Conservation (phyloP, 2,329 filamentous ascomycete species). For the Alternaria panax region DNA sequence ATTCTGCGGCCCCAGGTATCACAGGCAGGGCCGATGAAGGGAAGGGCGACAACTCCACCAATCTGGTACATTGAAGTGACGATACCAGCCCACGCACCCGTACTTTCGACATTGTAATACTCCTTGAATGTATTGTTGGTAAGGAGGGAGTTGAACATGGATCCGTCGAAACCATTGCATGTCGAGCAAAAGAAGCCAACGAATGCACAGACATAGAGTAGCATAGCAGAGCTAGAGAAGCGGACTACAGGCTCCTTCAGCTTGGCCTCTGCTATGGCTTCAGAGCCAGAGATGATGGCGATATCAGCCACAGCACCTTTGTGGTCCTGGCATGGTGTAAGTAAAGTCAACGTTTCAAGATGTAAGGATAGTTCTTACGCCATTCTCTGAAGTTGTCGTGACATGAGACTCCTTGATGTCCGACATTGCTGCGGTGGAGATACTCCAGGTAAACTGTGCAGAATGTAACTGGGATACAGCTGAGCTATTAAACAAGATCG, state of each 20-base stretch:
- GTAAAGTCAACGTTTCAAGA: not conserved
- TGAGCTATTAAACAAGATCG: constrained; percentile 23
- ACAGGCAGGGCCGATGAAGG: constrained; percentile 56
- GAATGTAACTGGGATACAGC: constrained; percentile 14
- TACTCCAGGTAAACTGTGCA: constrained; percentile 18
- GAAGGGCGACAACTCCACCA: constrained; percentile 55
- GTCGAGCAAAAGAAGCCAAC: constrained; percentile 57
- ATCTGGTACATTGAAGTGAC: constrained; percentile 59
- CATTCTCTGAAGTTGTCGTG: constrained; percentile 24
- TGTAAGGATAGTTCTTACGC: constrained; percentile 13
- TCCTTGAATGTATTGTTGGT: constrained; percentile 56
- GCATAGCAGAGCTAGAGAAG: constrained; percentile 27
- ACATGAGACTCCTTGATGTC: constrained; percentile 22
- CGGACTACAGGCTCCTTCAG: constrained; percentile 58
- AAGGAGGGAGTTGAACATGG: constrained; percentile 60
- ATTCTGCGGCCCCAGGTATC: constrained; percentile 53
- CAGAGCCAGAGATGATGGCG: constrained; percentile 60
- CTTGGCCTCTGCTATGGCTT: constrained; percentile 64
- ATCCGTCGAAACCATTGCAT: constrained; percentile 67
- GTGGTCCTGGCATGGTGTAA: constrained; percentile 14
- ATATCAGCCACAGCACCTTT: constrained; percentile 40
- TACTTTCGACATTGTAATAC: constrained; percentile 53
- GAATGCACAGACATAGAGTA: constrained; percentile 33
- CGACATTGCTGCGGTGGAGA: constrained; percentile 22
- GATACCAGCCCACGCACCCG: constrained; percentile 55